Percentiles rank a stretch among this genome's conserved stretches.
Conservation (phyloP, 2,329 filamentous ascomycete genomes). For the Pseudomassariella vexata region DNA sequence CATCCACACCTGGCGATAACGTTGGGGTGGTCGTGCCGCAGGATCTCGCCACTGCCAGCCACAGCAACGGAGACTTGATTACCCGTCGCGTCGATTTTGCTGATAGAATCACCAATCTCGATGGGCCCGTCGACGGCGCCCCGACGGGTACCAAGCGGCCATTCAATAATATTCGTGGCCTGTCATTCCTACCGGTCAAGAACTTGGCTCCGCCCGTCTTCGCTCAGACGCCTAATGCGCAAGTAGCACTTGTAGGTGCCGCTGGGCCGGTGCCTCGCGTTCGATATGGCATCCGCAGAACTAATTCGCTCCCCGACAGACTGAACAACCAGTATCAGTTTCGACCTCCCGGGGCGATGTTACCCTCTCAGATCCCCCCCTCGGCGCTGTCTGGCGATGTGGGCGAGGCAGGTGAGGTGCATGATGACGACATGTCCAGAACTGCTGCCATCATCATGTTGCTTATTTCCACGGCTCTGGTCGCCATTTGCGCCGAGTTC, state of each 20-base stretch:
- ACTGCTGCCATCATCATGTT: conserved; percentile 55
- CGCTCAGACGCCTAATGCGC: conserved; percentile 33
- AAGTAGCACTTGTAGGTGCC: conserved; percentile 19
- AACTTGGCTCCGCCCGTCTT: conserved; percentile 70
- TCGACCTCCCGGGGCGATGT: conserved; percentile 43
- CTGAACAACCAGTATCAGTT: conserved; percentile 42
- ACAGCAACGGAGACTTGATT: conserved; percentile 27
- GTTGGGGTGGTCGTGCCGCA: conserved; percentile 3
- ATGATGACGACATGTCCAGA: conserved; percentile 47
- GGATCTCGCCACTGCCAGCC: not conserved
- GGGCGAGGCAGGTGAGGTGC: conserved; percentile 22
- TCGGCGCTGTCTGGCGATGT: conserved; percentile 26
- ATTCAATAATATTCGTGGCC: conserved; percentile 49
- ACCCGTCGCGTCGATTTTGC: conserved; percentile 57
- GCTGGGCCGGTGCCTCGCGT: conserved; percentile 49
- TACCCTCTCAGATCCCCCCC: conserved; percentile 40
- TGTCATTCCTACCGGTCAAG: conserved; percentile 59
- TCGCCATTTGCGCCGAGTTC: conserved; percentile 65
- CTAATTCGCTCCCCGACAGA: conserved; percentile 68
- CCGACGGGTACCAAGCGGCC: conserved; percentile 30
- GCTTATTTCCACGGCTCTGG: conserved; percentile 57
- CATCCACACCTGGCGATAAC: conserved; percentile 1
- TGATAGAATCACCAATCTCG: conserved; percentile 16
- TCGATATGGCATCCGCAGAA: conserved; percentile 62
- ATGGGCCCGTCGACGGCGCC: conserved; percentile 20